phyloP scores from a whole-genome alignment of 768 basidiomycete genomes.

The Russula lepida region DNA sequence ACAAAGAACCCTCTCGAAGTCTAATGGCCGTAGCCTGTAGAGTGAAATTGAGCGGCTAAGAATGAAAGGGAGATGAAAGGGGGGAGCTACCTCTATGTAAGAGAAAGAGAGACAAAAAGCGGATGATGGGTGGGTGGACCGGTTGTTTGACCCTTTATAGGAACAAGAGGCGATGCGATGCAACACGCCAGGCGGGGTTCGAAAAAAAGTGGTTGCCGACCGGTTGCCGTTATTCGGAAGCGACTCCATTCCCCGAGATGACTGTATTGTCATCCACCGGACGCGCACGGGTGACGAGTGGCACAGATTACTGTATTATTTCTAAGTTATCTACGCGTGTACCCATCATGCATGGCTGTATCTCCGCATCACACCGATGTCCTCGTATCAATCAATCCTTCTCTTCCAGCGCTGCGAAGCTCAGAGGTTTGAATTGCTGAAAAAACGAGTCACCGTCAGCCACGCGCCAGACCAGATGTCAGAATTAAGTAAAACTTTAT shows the following conservation, averaged over 20 bases:
- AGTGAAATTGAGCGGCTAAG: background rate
- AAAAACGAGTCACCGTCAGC: conserved; percentile 27
- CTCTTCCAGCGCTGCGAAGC: conserved; percentile 38
- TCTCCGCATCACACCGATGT: background rate
- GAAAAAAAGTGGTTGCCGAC: conserved; percentile 6
- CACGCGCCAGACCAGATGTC: background rate
- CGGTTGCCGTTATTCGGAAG: background rate
- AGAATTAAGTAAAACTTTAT: background rate
- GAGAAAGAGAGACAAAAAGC: conserved; percentile 32
- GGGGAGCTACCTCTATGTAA: conserved; percentile 32
- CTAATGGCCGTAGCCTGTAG: conserved; percentile 37
- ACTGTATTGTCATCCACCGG: background rate
- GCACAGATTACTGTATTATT: no score
- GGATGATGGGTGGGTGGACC: background rate
- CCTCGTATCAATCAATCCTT: conserved; percentile 23
- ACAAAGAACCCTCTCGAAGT: conserved; percentile 59
- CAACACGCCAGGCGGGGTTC: conserved; percentile 15
- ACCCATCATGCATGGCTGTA: background rate
- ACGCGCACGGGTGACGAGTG: no score
- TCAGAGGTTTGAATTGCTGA: conserved; percentile 44
- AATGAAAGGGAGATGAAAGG: conserved; percentile 10
- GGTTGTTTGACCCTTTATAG: background rate
- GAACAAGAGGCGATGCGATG: background rate
- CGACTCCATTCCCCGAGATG: background rate
- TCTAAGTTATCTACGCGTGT: background rate